Percentiles rank a stretch among this genome's conserved stretches.
These are phyloP conservation scores for Hibiscus tridactylites DNA, from an alignment of 345 rosid species.

Conservation along the genomic window DNA sequence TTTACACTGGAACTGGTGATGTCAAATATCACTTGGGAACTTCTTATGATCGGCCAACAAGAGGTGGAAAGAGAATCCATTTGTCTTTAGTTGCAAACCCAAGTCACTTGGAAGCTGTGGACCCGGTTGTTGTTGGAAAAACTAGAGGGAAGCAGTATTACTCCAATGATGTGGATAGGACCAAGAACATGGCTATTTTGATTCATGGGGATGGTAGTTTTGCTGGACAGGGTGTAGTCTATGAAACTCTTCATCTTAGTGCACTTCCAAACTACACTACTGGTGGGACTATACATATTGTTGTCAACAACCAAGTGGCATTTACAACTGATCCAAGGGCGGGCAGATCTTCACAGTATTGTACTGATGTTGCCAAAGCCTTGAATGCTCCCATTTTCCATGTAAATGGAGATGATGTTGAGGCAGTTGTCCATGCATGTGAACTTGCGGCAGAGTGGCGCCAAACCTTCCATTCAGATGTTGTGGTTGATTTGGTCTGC, in stretches of 20 bases:
- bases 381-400: constrained; percentile 77
- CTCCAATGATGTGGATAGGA: constrained; percentile 56
- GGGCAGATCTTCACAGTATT: constrained; percentile 79
- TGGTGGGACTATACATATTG: constrained; percentile 79
- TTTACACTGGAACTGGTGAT: constrained; percentile 82
- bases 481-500: constrained; percentile 73
- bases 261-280: constrained; percentile 73
- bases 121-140: constrained; percentile 76
- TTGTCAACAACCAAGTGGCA: constrained; percentile 84
- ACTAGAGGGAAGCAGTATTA: constrained; percentile 77
- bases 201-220: constrained; percentile 91
- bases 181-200: constrained; percentile 63
- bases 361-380: constrained; percentile 90
- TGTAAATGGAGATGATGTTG: constrained; percentile 71
- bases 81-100: constrained; percentile 81
- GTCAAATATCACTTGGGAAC: constrained; percentile 83
- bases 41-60: constrained; percentile 81
- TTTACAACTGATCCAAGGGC: constrained; percentile 74
- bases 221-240: constrained; percentile 85
- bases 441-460: constrained; percentile 91
- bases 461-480: constrained; percentile 77
- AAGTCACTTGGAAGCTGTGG: constrained; percentile 85
- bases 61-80: constrained; percentile 81
- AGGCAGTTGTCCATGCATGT: constrained; percentile 66
- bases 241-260: constrained; percentile 80